Base-by-base conservation (phyloP, 2,329 filamentous ascomycete species). In the Volutella citrinella region DNA sequence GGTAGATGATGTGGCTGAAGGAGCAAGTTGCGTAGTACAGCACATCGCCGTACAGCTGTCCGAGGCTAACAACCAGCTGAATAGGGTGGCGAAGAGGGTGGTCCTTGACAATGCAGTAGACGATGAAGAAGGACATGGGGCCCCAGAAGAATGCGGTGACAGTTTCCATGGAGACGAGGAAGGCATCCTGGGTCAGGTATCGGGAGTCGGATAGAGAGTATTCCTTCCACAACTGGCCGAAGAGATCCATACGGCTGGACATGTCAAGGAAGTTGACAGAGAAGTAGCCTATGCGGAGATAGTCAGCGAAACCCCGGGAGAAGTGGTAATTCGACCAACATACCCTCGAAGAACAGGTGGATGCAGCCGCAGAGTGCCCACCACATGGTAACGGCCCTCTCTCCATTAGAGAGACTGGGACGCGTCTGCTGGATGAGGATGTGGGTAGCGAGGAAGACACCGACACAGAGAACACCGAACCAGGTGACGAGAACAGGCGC, bases 351-450 rank as follows among this genome's bases (percentile, higher is more conserved):
- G 44, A 66, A 59, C 15, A 65, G 32, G 42, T 68, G 65, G 40
- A 68, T 69, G 42, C 46, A 74, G 57, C 65, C 75, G 72, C 83
- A 86, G 11, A 91, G 68, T 15, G 82, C 72, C 58, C 90, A 90
- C 87, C 87, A 91, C 61, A 87, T 61, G 15, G 83, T 75, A 5
- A 74, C 75, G 10, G 72, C 48, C 27, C 78, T 68, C 45, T 88
- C 84, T 17, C 56, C 57, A 7, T 49, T 59, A 20, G 67, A 64
- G 32, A 87, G 54, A 9, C 59, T 65, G 3, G 78, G 76, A 13
- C 76, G 68, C 24, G 69, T 52, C 38, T 61, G 63, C 45, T 72
- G 76, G 40, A 77, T 68, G 21, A 80, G 45, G 8, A 70, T 38
- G 35, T 74, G 74, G 5, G 80, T 80, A 7, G 68, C 51, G 16